Percentiles rank a stretch among this genome's conserved stretches.
Evolutionary conservation across 306 rosid species (phyloP).

Genomic region (Canavalia gladiata): DNA sequence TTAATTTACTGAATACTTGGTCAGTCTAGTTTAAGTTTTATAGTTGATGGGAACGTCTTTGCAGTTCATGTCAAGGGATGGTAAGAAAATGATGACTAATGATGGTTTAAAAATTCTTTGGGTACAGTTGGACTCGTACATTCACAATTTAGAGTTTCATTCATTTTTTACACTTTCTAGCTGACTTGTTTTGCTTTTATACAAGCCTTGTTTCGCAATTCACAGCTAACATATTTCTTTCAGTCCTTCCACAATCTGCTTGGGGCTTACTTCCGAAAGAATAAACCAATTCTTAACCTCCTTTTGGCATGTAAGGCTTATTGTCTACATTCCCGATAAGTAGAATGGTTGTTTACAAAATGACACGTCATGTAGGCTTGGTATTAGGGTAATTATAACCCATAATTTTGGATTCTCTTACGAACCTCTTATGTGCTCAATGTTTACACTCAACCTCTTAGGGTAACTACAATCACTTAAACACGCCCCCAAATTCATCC

Average conservation of each 20-base stretch:
- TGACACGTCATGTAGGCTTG: neutral
- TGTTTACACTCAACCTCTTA: neutral
- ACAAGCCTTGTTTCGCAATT: neutral
- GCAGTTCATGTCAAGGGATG: neutral
- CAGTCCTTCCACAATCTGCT: no score
- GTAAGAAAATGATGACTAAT: neutral
- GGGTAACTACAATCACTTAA: no score
- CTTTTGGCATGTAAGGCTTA: conserved; percentile 54
- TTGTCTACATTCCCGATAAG: conserved; percentile 62
- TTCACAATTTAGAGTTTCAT: neutral
- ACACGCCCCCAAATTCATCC: neutral
- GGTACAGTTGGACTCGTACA: conserved; percentile 10
- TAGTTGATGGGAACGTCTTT: neutral
- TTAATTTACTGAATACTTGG: neutral
- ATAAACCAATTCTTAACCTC: conserved; percentile 62
- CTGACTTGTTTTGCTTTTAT: neutral
- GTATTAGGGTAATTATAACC: neutral
- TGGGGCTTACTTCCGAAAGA: conserved; percentile 44
- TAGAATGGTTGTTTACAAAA: neutral
- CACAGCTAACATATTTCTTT: neutral
- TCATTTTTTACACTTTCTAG: neutral
- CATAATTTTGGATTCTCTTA: neutral
- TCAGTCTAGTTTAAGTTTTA: conserved; percentile 2
- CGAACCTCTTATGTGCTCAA: neutral
- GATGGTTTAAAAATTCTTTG: conserved; percentile 8